Base-by-base conservation (phyloP, 768 basidiomycete genomes). In the Rhizopogon roseolus region DNA sequence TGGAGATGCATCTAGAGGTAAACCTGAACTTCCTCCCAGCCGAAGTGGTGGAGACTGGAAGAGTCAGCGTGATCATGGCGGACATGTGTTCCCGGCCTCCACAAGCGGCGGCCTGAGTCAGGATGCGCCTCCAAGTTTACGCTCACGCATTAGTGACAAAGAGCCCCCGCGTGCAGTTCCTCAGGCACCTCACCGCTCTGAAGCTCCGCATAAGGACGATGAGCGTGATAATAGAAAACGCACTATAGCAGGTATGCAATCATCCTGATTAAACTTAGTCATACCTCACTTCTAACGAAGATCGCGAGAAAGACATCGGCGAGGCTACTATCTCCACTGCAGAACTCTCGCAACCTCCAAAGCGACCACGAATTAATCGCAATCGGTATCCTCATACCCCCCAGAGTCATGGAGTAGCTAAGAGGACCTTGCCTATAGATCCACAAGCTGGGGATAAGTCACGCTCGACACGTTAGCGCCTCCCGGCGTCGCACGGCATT, bases 201-300 rank as follows among this genome's bases (percentile, higher is more conserved):
- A 81, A 36, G 45, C 64, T 45, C 66, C 69, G 41, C 64, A 73
- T 52, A 76, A 76, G 57, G 85, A 88, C 9, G 86, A 89, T 16
- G 85, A 86, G 28, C 79, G 82, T 45, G 86, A 88, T 56, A 72
- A 71, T 40, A 74, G 86, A 63, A 92, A 92, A 71, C 79, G 89
- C 52, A 81, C 83, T 22, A 68, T 75, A 34, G 81, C 85, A 64
- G 90, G 89, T 88, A 70, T 59, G 80, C 60, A n/a, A 29, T 39
- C 16, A 16, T 16, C 14, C 25, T 41, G 48, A 37, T 44, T 41
- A 45, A 55, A 50, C 17, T 37, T 60, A 8, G 56, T 13, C 25
- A 50, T 43, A 54, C 29, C 55, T 56, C 36, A 16, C 41, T 28
- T 43, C 46, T 49, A 17, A 46, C 55, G 28, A 56, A 87, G 86